Evolutionary conservation across 106 monocot genomes (phyloP).

Genomic region (Dioscorea alata): DNA sequence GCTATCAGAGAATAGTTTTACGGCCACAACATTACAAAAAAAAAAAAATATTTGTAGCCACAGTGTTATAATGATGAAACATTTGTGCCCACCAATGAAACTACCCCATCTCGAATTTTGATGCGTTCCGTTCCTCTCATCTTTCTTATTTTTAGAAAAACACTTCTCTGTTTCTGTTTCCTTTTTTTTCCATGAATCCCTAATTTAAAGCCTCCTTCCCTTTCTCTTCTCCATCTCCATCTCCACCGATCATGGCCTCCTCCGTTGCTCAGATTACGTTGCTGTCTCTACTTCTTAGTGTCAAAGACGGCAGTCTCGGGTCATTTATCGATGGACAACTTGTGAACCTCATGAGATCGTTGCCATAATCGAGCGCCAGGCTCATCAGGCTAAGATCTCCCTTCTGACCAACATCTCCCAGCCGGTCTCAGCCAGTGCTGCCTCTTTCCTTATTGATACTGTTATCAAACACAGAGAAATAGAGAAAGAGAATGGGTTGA

Average conservation of each 20-base stretch:
- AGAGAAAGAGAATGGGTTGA: no score
- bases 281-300: neutral
- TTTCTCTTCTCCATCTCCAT: neutral
- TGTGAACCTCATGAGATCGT: slow-evolving; percentile 44
- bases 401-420: slow-evolving; percentile 24
- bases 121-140: no score
- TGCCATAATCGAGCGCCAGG: slow-evolving; percentile 42
- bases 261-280: slow-evolving; percentile 22
- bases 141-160: no score
- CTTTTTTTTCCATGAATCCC: no score
- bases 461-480: no score
- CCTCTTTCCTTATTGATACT: slow-evolving; percentile 38
- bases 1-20: no score
- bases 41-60: no score
- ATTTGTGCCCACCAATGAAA: no score
- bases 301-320: slow-evolving; percentile 22
- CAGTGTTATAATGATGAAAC: no score
- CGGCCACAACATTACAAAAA: no score
- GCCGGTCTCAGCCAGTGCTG: slow-evolving; percentile 55
- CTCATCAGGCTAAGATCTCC: slow-evolving; percentile 66
- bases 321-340: slow-evolving; percentile 54
- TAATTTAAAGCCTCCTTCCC: neutral
- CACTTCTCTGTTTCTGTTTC: no score
- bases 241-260: slow-evolving; percentile 22
- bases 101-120: no score